These are phyloP conservation scores for Dentiscutata heterogama DNA, from an alignment of 371 early-diverging fungal genomes.

Conservation along the genomic window DNA sequence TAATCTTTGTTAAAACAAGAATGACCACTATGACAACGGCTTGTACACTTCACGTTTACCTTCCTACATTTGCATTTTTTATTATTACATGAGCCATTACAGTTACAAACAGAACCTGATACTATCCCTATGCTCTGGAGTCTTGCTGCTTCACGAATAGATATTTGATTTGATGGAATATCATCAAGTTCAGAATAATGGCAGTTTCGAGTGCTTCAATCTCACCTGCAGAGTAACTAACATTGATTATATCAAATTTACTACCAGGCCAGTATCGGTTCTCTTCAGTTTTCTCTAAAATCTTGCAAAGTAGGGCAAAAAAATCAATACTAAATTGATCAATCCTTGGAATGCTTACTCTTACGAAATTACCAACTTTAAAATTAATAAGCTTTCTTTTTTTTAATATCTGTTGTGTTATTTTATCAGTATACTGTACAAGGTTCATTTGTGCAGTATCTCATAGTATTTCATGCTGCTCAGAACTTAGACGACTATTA, in stretches of 20 bases:
- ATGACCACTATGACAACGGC: slow-evolving; percentile 4
- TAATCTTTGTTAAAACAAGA: too few species aligned
- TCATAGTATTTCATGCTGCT: too few species aligned
- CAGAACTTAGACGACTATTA: too few species aligned
- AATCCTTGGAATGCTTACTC: too few species aligned
- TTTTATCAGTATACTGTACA: too few species aligned
- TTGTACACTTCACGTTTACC: neutral
- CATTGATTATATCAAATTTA: neutral
- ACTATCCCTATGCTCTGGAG: neutral
- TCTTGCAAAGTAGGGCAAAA: too few species aligned
- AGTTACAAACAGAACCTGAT: neutral
- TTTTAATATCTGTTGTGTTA: too few species aligned
- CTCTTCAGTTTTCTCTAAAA: neutral
- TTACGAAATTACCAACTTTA: too few species aligned
- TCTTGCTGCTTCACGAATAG: slow-evolving; percentile 2
- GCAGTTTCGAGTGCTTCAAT: neutral
- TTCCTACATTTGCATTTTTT: neutral
- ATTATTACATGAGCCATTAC: neutral
- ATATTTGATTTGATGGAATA: slow-evolving; percentile 21
- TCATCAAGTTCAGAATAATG: neutral
- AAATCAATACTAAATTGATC: too few species aligned
- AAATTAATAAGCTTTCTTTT: too few species aligned
- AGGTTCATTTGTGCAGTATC: too few species aligned
- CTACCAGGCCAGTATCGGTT: neutral
- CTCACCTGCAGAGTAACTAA: neutral